Evolutionary conservation across 164 flowering plant species (phyloP), one percentile per base, ranked within the genome.

Genomic region (Kingdonia uniflora): DNA sequence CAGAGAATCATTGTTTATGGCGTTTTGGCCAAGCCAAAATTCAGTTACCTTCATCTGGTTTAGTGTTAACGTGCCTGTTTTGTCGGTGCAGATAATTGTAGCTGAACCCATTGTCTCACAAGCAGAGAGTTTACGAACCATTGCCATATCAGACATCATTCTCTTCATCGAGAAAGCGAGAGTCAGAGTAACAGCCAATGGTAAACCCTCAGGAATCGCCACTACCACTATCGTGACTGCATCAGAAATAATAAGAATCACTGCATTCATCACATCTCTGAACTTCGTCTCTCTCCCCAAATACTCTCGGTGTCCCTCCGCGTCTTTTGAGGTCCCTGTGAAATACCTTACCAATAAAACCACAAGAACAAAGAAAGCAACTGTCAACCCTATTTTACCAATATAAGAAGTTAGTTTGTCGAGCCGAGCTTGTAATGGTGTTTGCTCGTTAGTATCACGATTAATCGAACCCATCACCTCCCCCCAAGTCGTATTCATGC

Each of bases 71-170:
- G 88, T 83, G 2, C 95, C 86, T 14, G 85, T 85, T 71, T 85
- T 82, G 55, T 82, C 89, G 1, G 85, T 79, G 49, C 95, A 85
- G 15, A 85, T 77, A 20, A 71, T 63, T 0, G 89, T 81, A 15
- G 85, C 85, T 0, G 85, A 81, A 10, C 95, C 95, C 95, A 82
- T 85, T 2, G 89, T 85, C 53, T 85, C 95, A 35, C 89, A 85
- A 22, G 87, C 90, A 1, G 86, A 71, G 12, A 81, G 82, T 45
- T 81, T 83, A 42, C 87, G 67, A 43, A 83, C 86, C 85, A 83
- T 78, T 14, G 90, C 90, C 17, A 79, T 79, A 70, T 83, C 86
- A 10, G 67, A 67, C 84, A 83, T 83, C 90, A 86, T 86, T 56
- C 85, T 74, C 59, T 80, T 82, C 95, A 82, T 81, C 1, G 87